Evolutionary conservation across 2,329 filamentous ascomycete species (phyloP), one percentile per base, ranked within the genome.

Genomic region (Ilyonectria sp.): DNA sequence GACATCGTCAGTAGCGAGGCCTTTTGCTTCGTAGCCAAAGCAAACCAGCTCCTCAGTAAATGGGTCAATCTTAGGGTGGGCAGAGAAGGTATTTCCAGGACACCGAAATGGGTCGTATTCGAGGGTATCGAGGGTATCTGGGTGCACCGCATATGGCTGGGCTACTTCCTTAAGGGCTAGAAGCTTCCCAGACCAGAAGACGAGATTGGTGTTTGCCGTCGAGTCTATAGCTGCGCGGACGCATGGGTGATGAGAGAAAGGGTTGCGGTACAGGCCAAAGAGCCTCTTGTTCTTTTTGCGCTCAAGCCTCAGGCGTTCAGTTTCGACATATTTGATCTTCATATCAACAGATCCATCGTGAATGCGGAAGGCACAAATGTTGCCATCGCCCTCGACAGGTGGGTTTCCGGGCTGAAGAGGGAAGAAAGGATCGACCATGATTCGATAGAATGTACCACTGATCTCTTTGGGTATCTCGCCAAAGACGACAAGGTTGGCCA

Each of bases 1-100:
- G 9, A 70, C 59, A 8, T 71, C 68, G 1, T 6, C 55, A 0
- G 64, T 70, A 0, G 7, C 68, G 6, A 70, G n/a, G 0, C 68
- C 69, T 9, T 70, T 71, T 2, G 69, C 69, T 8, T 71, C 64
- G 1, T 70, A 70, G 0, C 69, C 69, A 6, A 15, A 70, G 1
- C 60, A 60, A 0, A 71, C 67, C 0, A 71, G 47, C 13, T 71
- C 69, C 0, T 65, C 2, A 0, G 64, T 62, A 2, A 4, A 60
- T 0, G 68, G 64, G 3, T 71, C 69, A n/a, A 68, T 1, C 21
- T 71, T 71, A 0, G 69, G 69, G 19, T 62, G 59, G 7, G 59
- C 59, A 4, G 49, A 9, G 49, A 52, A 52, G 9, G 49, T 31
- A 10, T 52, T 33, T 11, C 8, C 23, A 6, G 9, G 23, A 23